Conservation (phyloP, 768 basidiomycete species). For the Kondoa subrosea region DNA sequence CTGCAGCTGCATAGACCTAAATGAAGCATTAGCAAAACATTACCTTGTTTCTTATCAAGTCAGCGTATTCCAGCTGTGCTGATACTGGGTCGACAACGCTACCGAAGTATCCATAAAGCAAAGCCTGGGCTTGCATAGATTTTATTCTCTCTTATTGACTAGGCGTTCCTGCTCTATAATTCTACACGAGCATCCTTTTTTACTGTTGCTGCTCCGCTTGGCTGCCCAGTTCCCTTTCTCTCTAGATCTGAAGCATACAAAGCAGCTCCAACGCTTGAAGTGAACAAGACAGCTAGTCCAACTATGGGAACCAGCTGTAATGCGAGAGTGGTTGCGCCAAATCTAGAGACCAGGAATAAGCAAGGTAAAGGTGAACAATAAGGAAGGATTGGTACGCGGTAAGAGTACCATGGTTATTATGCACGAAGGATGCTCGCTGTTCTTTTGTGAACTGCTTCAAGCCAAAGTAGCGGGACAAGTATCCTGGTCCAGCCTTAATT, state of each 20-base stretch:
- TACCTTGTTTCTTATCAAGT: too few relatives aligned
- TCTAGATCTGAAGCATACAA: constrained; percentile 57
- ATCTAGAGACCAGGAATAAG: background rate
- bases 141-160: too few relatives aligned
- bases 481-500: constrained; percentile 38
- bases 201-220: background rate
- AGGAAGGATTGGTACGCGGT: constrained; percentile 41
- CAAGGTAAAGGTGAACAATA: background rate
- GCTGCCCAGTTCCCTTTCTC: constrained; percentile 23
- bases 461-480: constrained; percentile 48
- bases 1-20: background rate
- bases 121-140: too few relatives aligned
- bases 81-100: too few relatives aligned
- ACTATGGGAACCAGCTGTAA: constrained; percentile 48
- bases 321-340: constrained; percentile 41
- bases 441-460: constrained; percentile 42
- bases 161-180: background rate
- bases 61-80: too few relatives aligned
- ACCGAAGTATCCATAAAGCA: too few relatives aligned
- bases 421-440: constrained; percentile 36
- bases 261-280: constrained; percentile 53
- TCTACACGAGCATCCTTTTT: constrained; percentile 1
- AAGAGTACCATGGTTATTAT: constrained; percentile 43
- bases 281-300: constrained; percentile 44
- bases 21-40: background rate